Evolutionary conservation across 1,284 basidiomycete species (phyloP), one percentile per base, ranked within the genome.

Genomic region (Phlebopus sp.): DNA sequence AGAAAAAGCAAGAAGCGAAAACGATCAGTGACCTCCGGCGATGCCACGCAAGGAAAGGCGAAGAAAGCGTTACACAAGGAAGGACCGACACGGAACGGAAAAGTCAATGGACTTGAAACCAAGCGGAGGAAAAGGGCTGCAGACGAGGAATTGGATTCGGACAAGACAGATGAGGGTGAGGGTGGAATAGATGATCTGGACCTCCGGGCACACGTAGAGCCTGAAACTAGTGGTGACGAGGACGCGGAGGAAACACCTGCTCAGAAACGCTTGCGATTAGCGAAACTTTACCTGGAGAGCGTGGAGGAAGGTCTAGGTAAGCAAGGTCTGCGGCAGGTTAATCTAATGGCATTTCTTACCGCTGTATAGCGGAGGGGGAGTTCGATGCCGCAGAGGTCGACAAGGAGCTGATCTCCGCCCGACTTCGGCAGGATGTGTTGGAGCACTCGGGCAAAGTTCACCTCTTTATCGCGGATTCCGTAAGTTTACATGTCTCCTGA

Each of bases 341-440:
- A 37, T 18, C 13, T 18, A 15, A 4, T 61, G 37, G 49, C 47
- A 21, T 30, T 25, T 18, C 14, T 32, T 18, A 30, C 21, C 11
- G 23, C 30, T 27, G 11, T 54, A 14, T 53, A 85, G 86, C 81
- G 42, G 90, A 91, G 27, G 89, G 85, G 27, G 91, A 93, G 52
- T 92, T 86, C 54, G 95, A 99, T 62, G 96, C 96, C 2, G 92
- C 91, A 0, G 92, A 95, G 55, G 84, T 96, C 41, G 95, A 98
- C 73, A 80, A 82, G 56, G 94, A 97, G 54, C 78, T 97, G 55
- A 92, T 99, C 53, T 90, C 92, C 37, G 80, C 92, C 14, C 76
- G 95, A 40, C 72, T 99, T 54, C 90, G 92, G 65, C 85, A 92
- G 65, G 93, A 96, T 70, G 91, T 94, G 35, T 66, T 91, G 44